A percentile compares a stretch with the other conserved stretches of the same genome.
Evolutionary conservation across 768 basidiomycete genomes (phyloP).

Genomic region (Udeniomyces megalosporus): DNA sequence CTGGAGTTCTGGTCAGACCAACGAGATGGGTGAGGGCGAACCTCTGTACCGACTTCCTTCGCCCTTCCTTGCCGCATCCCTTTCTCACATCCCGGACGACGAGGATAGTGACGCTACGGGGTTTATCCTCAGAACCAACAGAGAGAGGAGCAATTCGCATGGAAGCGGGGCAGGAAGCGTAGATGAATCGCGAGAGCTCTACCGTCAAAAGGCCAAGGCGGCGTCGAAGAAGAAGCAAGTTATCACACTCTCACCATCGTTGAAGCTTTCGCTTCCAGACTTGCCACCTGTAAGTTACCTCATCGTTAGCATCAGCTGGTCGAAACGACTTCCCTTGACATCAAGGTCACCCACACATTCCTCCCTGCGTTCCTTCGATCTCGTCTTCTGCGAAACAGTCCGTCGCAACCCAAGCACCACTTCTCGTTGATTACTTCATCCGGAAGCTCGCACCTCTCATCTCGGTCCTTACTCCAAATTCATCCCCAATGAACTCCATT

Average conservation of each 20-base stretch:
- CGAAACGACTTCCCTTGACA: neutral
- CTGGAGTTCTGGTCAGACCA: no score
- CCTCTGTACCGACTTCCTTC: neutral
- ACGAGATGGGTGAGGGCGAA: neutral
- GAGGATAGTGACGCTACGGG: neutral
- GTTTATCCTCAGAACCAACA: neutral
- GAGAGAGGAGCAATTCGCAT: no score
- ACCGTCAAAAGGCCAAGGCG: no score
- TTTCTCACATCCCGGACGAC: constrained; percentile 4
- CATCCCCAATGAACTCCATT: neutral
- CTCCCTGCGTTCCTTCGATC: neutral
- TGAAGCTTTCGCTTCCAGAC: constrained; percentile 10
- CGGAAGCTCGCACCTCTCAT: constrained; percentile 15
- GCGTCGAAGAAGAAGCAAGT: neutral
- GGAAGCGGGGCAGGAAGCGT: no score
- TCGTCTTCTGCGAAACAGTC: neutral
- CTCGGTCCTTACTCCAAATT: constrained; percentile 10
- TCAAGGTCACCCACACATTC: no score
- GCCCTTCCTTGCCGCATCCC: neutral
- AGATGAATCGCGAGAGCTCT: no score
- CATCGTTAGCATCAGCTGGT: neutral
- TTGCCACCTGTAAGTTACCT: constrained; percentile 2
- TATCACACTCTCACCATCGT: constrained; percentile 1
- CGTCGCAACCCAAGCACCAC: constrained; percentile 6
- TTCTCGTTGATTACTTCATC: constrained; percentile 17